A percentile compares a stretch with the other conserved stretches of the same genome.
phyloP scores from a whole-genome alignment of 129 eudicot genomes.

The Calendula officinalis region DNA sequence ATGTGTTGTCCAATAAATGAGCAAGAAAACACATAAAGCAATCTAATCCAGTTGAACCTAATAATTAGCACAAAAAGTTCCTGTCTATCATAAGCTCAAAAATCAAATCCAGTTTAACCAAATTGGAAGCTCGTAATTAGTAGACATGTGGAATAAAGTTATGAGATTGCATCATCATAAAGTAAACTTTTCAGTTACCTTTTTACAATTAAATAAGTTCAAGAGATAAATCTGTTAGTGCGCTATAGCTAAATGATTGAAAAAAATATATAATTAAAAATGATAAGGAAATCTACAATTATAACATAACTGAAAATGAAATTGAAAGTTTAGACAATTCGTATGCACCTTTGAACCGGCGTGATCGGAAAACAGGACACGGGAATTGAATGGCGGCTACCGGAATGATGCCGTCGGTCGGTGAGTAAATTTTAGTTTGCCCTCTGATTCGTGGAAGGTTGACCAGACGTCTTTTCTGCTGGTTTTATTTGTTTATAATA shows the following conservation, averaged over 20 bases:
- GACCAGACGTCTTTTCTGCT: neutral
- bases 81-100: neutral
- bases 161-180: conserved; percentile 26
- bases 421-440: neutral
- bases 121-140: neutral
- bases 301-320: conserved; percentile 2
- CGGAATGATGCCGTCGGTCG: conserved; percentile 11
- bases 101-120: neutral
- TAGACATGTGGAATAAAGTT: neutral
- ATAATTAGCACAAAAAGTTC: neutral
- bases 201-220: conserved; percentile 5
- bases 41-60: conserved; percentile 6
- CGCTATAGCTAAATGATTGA: conserved; percentile 3
- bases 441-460: neutral
- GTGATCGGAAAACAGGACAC: neutral
- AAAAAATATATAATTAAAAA: conserved; percentile 9
- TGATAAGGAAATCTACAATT: neutral
- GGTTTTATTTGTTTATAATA: neutral
- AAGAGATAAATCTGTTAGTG: conserved; percentile 18
- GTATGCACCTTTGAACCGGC: neutral
- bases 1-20: conserved; percentile 12
- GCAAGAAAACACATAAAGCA: neutral
- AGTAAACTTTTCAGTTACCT: conserved; percentile 20
- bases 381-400: neutral
- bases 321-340: neutral